phyloP scores from a whole-genome alignment of 495 filamentous ascomycete species.

The Ramalina intermedia region DNA sequence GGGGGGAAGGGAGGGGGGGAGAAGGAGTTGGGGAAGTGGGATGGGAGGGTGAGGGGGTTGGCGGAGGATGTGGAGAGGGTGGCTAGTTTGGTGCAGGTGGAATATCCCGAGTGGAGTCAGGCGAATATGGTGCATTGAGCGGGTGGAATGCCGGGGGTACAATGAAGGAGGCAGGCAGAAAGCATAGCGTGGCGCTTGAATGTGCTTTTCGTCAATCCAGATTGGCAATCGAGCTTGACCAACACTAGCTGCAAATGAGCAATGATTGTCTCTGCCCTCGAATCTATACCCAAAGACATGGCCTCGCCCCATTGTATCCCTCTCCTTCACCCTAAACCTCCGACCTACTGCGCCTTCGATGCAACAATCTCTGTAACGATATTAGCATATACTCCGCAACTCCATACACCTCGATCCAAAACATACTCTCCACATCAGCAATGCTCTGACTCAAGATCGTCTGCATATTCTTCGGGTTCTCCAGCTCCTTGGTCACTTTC shows the following conservation, averaged over 20 bases:
- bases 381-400: conserved; percentile 17
- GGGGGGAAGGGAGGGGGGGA: conserved; percentile 42
- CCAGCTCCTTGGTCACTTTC: conserved; percentile 96
- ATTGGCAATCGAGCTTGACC: too few species aligned
- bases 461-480: conserved; percentile 88
- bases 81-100: conserved; percentile 54
- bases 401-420: neutral
- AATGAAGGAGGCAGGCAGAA: too few species aligned
- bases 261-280: too few species aligned
- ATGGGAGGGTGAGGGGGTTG: conserved; percentile 68
- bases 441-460: conserved; percentile 94
- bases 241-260: too few species aligned
- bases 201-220: too few species aligned
- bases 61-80: conserved; percentile 83
- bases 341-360: too few species aligned
- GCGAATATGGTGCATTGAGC: too few species aligned
- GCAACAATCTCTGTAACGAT: neutral
- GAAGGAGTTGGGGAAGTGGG: conserved; percentile 69
- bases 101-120: conserved; percentile 38
- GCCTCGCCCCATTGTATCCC: too few species aligned
- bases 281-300: too few species aligned
- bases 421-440: conserved; percentile 90
- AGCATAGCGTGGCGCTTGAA: too few species aligned
- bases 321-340: too few species aligned
- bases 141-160: too few species aligned